These are phyloP conservation scores for Coemansia biformis DNA, from an alignment of 192 early-diverging fungal genomes.

Conservation along the genomic window DNA sequence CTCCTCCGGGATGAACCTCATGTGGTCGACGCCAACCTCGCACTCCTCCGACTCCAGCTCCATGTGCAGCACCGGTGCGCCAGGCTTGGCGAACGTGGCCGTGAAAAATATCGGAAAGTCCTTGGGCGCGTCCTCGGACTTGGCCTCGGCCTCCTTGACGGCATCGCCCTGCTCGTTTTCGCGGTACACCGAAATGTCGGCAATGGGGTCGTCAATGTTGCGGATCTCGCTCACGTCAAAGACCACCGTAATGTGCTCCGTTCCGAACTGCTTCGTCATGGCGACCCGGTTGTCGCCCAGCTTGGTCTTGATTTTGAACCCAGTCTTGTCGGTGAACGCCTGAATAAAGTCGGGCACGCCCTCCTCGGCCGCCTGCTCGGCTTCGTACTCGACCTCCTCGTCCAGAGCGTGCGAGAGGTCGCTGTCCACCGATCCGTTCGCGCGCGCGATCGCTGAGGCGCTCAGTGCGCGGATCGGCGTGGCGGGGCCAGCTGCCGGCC, in stretches of 20 bases:
- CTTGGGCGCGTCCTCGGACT: constrained; percentile 62
- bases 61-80: constrained; percentile 71
- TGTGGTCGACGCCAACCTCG: constrained; percentile 78
- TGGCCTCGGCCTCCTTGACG: constrained; percentile 53
- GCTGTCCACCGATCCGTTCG: constrained; percentile 54
- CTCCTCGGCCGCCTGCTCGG: constrained; percentile 52
- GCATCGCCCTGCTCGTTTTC: constrained; percentile 53
- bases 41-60: constrained; percentile 78
- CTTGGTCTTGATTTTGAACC: constrained; percentile 76
- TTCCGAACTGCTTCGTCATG: constrained; percentile 80
- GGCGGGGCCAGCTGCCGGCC: not conserved
- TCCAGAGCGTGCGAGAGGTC: constrained; percentile 67
- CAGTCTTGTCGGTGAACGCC: constrained; percentile 60
- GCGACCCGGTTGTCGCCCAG: constrained; percentile 70
- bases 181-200: constrained; percentile 52
- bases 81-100: constrained; percentile 77
- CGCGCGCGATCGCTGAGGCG: constrained; percentile 21
- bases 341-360: constrained; percentile 65
- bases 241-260: constrained; percentile 81
- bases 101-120: constrained; percentile 74
- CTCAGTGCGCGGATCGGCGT: constrained; percentile 25
- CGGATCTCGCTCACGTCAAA: constrained; percentile 85
- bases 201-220: constrained; percentile 67
- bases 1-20: constrained; percentile 62
- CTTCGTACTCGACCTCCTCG: constrained; percentile 74